These are phyloP conservation scores for Pichia membranifaciens DNA, from an alignment of 805 yeast genomes.

Conservation along the genomic window DNA sequence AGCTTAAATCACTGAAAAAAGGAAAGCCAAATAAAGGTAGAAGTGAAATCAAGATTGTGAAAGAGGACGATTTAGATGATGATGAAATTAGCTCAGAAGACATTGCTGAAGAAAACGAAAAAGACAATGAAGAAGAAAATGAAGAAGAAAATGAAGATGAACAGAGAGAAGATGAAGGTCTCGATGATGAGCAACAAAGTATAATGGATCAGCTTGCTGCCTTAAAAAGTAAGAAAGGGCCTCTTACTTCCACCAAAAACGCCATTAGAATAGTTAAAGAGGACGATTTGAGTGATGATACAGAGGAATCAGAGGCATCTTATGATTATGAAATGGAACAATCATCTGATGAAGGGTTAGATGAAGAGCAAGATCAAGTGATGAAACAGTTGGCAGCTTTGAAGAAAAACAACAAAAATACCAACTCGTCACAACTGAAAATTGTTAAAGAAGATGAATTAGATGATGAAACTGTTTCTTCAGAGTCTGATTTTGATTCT, in stretches of 20 bases:
- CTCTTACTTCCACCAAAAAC: not conserved
- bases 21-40: conserved; percentile 24
- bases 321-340: not conserved
- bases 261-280: conserved; percentile 28
- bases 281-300: conserved; percentile 24
- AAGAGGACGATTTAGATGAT: conserved; percentile 24
- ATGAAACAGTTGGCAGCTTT: conserved; percentile 10
- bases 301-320: not conserved
- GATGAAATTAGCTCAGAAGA: conserved; percentile 19
- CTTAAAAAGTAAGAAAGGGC: conserved; percentile 29
- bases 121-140: conserved; percentile 28
- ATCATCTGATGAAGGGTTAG: conserved; percentile 17
- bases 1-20: conserved; percentile 23
- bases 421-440: conserved; percentile 16
- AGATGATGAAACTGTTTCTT: conserved; percentile 14
- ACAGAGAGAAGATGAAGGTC: conserved; percentile 17
- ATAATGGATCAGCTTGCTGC: conserved; percentile 34
- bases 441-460: conserved; percentile 21
- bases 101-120: conserved; percentile 3
- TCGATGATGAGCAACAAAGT: conserved; percentile 24
- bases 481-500: conserved; percentile 1
- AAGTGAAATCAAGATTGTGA: conserved; percentile 26
- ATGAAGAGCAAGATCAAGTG: conserved; percentile 13
- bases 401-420: conserved; percentile 9
- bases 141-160: conserved; percentile 11